Conservation (phyloP, 352 stramenopile species). For the Globisporangium polare region DNA sequence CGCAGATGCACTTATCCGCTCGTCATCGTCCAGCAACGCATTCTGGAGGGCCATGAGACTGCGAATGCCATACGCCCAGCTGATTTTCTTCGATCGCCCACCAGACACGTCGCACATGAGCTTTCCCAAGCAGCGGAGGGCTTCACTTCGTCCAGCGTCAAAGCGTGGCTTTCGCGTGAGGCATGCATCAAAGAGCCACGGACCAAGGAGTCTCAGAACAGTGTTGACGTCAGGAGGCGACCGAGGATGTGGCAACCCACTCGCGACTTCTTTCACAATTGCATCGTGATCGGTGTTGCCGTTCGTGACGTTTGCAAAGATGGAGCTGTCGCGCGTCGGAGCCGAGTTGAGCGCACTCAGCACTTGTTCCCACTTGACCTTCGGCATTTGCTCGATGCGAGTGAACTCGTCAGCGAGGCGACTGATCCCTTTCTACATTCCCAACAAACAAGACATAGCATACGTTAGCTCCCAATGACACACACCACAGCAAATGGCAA, state of each 20-base stretch:
- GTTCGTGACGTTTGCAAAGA: conserved; percentile 47
- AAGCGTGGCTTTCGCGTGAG: conserved; percentile 71
- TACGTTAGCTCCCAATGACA: neutral
- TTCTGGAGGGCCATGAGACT: conserved; percentile 80
- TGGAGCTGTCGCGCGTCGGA: conserved; percentile 33
- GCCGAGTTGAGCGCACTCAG: conserved; percentile 58
- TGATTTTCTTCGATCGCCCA: conserved; percentile 73
- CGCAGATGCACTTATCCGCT: conserved; percentile 71
- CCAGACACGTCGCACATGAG: conserved; percentile 64
- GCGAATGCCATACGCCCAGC: conserved; percentile 81
- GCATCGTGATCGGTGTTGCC: conserved; percentile 21
- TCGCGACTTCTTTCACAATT: conserved; percentile 19
- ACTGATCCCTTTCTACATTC: conserved; percentile 67
- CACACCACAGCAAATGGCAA: neutral
- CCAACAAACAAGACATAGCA: neutral
- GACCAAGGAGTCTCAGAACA: conserved; percentile 69
- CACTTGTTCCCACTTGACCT: conserved; percentile 73
- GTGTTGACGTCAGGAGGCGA: conserved; percentile 84
- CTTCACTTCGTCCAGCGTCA: conserved; percentile 66
- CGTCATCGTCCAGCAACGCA: conserved; percentile 75
- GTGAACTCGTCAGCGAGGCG: conserved; percentile 76
- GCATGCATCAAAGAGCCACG: conserved; percentile 84
- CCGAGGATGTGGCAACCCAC: conserved; percentile 31
- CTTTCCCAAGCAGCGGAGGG: conserved; percentile 71
- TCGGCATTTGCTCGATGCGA: conserved; percentile 54